These are phyloP conservation scores for Boletus subparvulus DNA, from an alignment of 768 basidiomycete genomes.

Conservation along the genomic window DNA sequence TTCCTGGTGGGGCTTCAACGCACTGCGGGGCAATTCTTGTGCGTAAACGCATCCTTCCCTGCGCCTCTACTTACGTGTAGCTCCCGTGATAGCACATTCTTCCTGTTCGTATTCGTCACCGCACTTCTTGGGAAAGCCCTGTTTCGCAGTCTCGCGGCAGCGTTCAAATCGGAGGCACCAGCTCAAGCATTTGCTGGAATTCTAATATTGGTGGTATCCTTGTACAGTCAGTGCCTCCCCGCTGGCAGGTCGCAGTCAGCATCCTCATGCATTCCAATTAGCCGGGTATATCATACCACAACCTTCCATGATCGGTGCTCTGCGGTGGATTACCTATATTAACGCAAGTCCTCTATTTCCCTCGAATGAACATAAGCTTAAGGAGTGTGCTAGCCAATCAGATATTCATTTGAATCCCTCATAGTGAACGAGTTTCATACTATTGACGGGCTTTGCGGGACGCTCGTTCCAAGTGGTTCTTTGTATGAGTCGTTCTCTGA, in stretches of 20 bases:
- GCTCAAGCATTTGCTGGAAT: conserved; percentile 62
- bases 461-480: conserved; percentile 59
- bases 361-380: background rate
- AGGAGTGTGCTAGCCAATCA: conserved; percentile 44
- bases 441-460: conserved; percentile 57
- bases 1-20: conserved; percentile 60
- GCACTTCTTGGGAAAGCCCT: conserved; percentile 70
- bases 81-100: conserved; percentile 45
- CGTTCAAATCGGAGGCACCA: conserved; percentile 55
- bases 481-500: conserved; percentile 57
- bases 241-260: background rate
- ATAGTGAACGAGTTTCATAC: conserved; percentile 83
- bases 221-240: conserved; percentile 36
- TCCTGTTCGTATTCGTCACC: conserved; percentile 56
- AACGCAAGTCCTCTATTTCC: conserved; percentile 50
- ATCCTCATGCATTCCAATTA: conserved; percentile 3
- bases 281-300: conserved; percentile 60
- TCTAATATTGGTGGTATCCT: conserved; percentile 51
- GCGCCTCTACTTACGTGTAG: conserved; percentile 10
- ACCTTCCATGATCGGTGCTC: conserved; percentile 63
- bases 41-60: conserved; percentile 24
- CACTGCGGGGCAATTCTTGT: conserved; percentile 65
- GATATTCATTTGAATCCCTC: conserved; percentile 64
- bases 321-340: conserved; percentile 66
- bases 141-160: conserved; percentile 68